A percentile compares a stretch with the other conserved stretches of the same genome.
Evolutionary conservation across 2,329 filamentous ascomycete species (phyloP).

Genomic region (Pleurostoma richardsiae): DNA sequence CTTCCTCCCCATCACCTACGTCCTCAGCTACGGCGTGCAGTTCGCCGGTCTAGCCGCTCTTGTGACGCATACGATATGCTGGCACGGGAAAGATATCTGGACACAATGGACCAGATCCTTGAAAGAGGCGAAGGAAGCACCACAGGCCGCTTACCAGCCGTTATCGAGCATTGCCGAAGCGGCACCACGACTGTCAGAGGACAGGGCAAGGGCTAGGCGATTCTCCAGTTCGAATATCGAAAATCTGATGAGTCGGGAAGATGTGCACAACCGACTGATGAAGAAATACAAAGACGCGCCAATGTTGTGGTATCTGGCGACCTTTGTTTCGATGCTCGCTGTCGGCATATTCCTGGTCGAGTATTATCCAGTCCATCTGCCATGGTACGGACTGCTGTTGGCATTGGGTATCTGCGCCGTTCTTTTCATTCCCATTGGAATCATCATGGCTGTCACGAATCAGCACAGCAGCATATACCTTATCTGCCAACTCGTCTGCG

Average conservation of each 20-base stretch:
- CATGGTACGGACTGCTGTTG: constrained; percentile 80
- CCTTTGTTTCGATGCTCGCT: constrained; percentile 69
- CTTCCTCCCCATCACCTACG: constrained; percentile 82
- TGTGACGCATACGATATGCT: constrained; percentile 75
- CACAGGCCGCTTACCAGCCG: constrained; percentile 48
- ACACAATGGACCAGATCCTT: constrained; percentile 68
- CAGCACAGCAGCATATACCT: constrained; percentile 84
- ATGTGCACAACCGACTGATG: constrained; percentile 84
- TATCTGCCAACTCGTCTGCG: constrained; percentile 81
- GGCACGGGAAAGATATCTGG: constrained; percentile 81
- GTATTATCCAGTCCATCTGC: constrained; percentile 77
- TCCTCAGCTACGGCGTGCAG: constrained; percentile 79
- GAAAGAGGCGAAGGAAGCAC: constrained; percentile 52
- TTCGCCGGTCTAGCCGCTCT: constrained; percentile 78
- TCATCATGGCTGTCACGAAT: constrained; percentile 90
- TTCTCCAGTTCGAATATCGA: constrained; percentile 37
- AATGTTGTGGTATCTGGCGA: constrained; percentile 73
- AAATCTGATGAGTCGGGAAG: constrained; percentile 63
- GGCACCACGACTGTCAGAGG: constrained; percentile 1
- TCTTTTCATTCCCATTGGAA: constrained; percentile 86
- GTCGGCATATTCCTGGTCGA: constrained; percentile 82
- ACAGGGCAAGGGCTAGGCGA: constrained; percentile 11
- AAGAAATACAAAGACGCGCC: constrained; percentile 76
- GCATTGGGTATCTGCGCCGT: constrained; percentile 72
- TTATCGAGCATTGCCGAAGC: constrained; percentile 14